Base-by-base conservation (phyloP, 73 alveolate genomes). In the Tetrahymena elliotti region DNA sequence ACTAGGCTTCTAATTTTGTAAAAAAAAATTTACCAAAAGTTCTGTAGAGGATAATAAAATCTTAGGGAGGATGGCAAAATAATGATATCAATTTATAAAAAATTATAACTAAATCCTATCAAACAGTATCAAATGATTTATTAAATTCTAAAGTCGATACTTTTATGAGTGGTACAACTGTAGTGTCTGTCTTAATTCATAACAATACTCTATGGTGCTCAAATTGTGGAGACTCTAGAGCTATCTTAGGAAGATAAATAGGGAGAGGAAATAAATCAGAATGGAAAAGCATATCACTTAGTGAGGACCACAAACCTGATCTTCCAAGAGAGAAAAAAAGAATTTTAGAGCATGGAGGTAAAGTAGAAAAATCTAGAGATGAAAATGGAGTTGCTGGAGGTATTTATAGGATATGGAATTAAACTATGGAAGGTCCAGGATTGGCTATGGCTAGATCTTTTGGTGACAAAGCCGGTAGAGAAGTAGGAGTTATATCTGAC, bases 161-260 rank as follows among this genome's bases (percentile, higher is more conserved):
- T 9, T 40, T 93, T 37, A 95, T 96, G 95, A 97, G 98, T 95
- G 99, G 99, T 15, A 97, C 99, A 15, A 99, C 99, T 2, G 98
- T 98, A 39, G 98, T 98, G 22, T 36, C 98, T 31, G 95, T 97
- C 35, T 97, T 97, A 82, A 97, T 97, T 31, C 92, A 96, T 84
- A 98, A 98, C 52, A 97, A 84, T 33, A 94, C 96, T 7, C 83
- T 94, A 15, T 84, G 95, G 83, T 84, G 96, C 38, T 93, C 95
- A 24, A 94, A 94, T 52, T 94, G 93, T 34, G 96, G 96, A 15
- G 96, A 94, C 47, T 84, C 95, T 84, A 84, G 96, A 94, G 41
- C 93, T 34, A 93, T 94, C 13, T 7, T 94, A 53, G 96, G 93
- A 33, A 84, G 93, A 52, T 35, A 47, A 53, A n/a, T 33, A 52